Percentiles rank a stretch among this genome's conserved stretches.
phyloP scores from a whole-genome alignment of 2,329 filamentous ascomycete genomes.

The Didymella pinodella region DNA sequence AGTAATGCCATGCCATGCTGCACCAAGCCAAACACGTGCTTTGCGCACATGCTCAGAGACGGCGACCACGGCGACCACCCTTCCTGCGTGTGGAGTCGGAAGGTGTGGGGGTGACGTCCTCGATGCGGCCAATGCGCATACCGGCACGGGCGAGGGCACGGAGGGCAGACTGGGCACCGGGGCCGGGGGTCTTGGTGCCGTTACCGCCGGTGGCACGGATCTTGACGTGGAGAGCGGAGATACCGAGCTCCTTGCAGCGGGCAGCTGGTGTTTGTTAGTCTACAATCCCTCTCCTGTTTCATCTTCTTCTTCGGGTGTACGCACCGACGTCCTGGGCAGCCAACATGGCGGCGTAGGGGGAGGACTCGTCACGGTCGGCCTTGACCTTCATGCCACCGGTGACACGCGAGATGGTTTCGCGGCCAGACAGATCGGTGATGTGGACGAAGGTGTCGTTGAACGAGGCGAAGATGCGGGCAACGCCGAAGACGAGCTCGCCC shows the following conservation, averaged over 20 bases:
- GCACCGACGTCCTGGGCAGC: slow-evolving; percentile 82
- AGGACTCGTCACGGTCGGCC: slow-evolving; percentile 93
- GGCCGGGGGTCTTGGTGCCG: slow-evolving; percentile 99
- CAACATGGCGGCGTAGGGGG: slow-evolving; percentile 99
- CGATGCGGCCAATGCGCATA: slow-evolving; percentile 99
- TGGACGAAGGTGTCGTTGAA: slow-evolving; percentile 76
- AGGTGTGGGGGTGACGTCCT: slow-evolving; percentile 98
- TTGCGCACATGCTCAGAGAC: slow-evolving; percentile 77
- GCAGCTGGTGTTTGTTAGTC: slow-evolving; percentile 61
- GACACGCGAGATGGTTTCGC: slow-evolving; percentile 99
- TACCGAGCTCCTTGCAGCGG: slow-evolving; percentile 85
- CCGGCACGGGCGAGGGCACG: slow-evolving; percentile 97
- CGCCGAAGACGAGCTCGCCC: slow-evolving; percentile 97
- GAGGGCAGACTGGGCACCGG: slow-evolving; percentile 98
- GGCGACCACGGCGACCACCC: slow-evolving; percentile 99
- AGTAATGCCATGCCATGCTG: slow-evolving; percentile 43
- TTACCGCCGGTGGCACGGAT: slow-evolving; percentile 99
- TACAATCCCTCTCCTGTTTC: neutral
- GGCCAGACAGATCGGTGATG: slow-evolving; percentile 98
- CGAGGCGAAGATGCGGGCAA: slow-evolving; percentile 96
- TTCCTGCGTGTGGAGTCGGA: slow-evolving; percentile 99
- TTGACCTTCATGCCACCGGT: slow-evolving; percentile 99
- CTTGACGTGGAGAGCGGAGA: slow-evolving; percentile 99
- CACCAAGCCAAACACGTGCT: slow-evolving; percentile 50
- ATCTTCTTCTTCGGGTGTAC: slow-evolving; percentile 22